Evolutionary conservation across 1,139 yeast species (phyloP), one percentile per base, ranked within the genome.

Genomic region (Candida sp.): DNA sequence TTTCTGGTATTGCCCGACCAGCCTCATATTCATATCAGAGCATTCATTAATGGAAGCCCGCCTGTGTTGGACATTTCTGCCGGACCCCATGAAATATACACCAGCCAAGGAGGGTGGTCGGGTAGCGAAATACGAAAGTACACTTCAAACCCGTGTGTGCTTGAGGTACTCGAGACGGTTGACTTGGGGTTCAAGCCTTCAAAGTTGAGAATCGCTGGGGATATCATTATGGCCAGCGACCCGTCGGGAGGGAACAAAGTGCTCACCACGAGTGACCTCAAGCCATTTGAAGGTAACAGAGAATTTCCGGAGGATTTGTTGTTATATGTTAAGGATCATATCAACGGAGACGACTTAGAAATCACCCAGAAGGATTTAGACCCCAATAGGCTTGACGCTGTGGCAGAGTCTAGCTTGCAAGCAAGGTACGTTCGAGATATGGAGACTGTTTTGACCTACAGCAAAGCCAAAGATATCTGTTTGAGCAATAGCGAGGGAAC

Each of bases 41-140:
- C 42, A 8, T 39, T 27, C 12, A 42, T 54, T n/a, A 57, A 63
- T 1, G 65, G 75, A 4, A 62, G 75, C 3, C 75, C 80, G 3
- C 81, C 81, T 1, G 57, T 77, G 1, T 51, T 77, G 23, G 73
- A 69, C 51, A 53, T 75, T 11, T 59, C 61, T 22, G 11, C 37
- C 2, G 46, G 42, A 8, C 11, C 28, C n/a, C 11, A 37, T 3
- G 58, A 58, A n/a, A 22, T 75, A 7, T 58, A 67, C 28, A 54
- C 69, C 3, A 70, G 77, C 48, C 78, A 71, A 52, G 80, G 81
- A 25, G 77, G 79, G 2, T 67, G 70, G 53, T 66, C 69, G 25
- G 67, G 73, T 39, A 75, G 80, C 6, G 79, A 76, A 49, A 55
- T 70, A 38, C 56, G 65, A 46, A 64, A 58, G 31, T 56, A 54